Base-by-base conservation (phyloP, 75 land plant genomes). In the Picea glauca region DNA sequence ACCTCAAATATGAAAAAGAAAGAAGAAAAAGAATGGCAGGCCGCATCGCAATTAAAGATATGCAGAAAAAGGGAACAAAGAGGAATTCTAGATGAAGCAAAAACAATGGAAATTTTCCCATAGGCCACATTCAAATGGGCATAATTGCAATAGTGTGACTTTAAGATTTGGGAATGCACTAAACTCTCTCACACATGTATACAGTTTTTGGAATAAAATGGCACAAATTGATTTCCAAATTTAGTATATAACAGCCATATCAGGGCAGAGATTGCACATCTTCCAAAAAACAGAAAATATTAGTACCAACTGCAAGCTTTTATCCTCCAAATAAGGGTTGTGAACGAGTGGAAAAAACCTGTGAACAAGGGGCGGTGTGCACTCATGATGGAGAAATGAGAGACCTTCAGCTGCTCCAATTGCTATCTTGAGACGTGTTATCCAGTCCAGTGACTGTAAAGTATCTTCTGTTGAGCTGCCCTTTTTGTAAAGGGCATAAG, bases 361-460 rank as follows among this genome's bases (percentile, higher is more conserved):
- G 87, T 96, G 99, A 59, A 94, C 98, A 33, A 96, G 80, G 33
- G 98, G 93, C 12, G 99, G 98, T 18, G 77, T 78, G 75, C 92
- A 96, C 65, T 96, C 99, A 75, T 93, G 95, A 78, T 96, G 99
- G 58, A 96, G 83, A 81, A 89, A 93, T 13, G 89, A 80, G 18
- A 95, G 81, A 58, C 87, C 96, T 79, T 95, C 98, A 23, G 98
- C 98, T 21, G 88, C 94, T 40, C 98, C 98, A 54, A 83, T 88
- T 15, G 98, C 98, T 74, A 95, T 91, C 76, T 95, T 95, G 74
- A 95, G 82, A 60, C 98, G 85, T 35, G 93, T 95, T 68, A 95
- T 93, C 98, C 98, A 95, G 79, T 95, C 98, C 79, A 95, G 63
- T 12, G 96, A 93, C 82, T 91, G 93, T 79, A 95, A 70, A 9